These are phyloP conservation scores for Diutina mesorugosa DNA, from an alignment of 1,139 yeast genomes.

Conservation along the genomic window DNA sequence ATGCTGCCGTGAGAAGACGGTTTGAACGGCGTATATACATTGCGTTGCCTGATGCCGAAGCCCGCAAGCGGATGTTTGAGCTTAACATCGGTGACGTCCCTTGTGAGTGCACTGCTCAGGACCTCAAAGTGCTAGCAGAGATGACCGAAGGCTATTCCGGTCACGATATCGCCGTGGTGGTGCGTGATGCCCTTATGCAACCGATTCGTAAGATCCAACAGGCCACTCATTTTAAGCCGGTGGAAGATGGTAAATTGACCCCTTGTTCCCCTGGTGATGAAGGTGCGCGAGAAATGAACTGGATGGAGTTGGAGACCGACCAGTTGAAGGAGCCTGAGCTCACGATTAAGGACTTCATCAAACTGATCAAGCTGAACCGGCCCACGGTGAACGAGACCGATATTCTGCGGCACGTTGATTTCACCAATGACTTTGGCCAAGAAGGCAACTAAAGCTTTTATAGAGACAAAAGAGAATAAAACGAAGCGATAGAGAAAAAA, in stretches of 20 bases:
- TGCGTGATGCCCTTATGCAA: conserved; percentile 95
- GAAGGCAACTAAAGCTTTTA: conserved; percentile 58
- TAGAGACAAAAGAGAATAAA: background rate
- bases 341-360: conserved; percentile 83
- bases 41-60: conserved; percentile 85
- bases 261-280: conserved; percentile 96
- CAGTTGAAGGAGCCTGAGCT: conserved; percentile 83
- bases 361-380: conserved; percentile 81
- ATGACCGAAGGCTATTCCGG: conserved; percentile 98
- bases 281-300: conserved; percentile 78
- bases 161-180: conserved; percentile 93
- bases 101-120: conserved; percentile 61
- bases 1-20: conserved; percentile 94
- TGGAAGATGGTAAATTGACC: conserved; percentile 38
- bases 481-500: background rate
- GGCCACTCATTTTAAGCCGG: conserved; percentile 86
- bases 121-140: conserved; percentile 67
- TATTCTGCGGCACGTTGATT: conserved; percentile 69
- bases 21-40: conserved; percentile 93
- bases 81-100: conserved; percentile 87
- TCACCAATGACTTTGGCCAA: conserved; percentile 92
- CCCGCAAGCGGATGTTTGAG: conserved; percentile 88
- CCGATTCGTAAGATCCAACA: conserved; percentile 92
- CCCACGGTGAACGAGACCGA: conserved; percentile 90
- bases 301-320: conserved; percentile 88